phyloP scores from a whole-genome alignment of 2,329 filamentous ascomycete genomes.

The Claviceps quebecensis region DNA sequence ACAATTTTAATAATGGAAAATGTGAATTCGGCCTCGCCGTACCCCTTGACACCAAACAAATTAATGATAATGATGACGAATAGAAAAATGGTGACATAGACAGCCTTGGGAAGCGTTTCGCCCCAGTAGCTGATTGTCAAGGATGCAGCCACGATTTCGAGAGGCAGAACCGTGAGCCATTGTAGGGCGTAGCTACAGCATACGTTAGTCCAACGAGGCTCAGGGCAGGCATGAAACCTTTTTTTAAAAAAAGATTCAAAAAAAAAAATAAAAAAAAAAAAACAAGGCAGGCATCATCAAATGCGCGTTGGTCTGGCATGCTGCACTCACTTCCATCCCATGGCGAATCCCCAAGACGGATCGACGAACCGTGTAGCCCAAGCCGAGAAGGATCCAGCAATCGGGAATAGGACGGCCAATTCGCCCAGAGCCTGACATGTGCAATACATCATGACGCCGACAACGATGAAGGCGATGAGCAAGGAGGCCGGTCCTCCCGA shows the following conservation, averaged over 20 bases:
- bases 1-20: conserved; percentile 78
- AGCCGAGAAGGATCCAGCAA: conserved; percentile 81
- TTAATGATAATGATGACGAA: conserved; percentile 67
- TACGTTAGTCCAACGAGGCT: background rate
- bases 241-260: no score
- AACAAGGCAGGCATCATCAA: no score
- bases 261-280: no score
- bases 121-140: conserved; percentile 78
- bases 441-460: conserved; percentile 80
- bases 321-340: conserved; percentile 71
- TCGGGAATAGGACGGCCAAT: conserved; percentile 77
- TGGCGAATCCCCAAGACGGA: conserved; percentile 87
- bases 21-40: conserved; percentile 79
- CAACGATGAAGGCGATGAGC: conserved; percentile 62
- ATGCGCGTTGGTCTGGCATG: no score
- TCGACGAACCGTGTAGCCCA: conserved; percentile 89
- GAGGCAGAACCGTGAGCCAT: conserved; percentile 70
- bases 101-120: conserved; percentile 45
- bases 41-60: conserved; percentile 74
- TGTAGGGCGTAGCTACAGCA: conserved; percentile 60
- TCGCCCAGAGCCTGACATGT: conserved; percentile 87
- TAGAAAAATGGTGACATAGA: conserved; percentile 76
- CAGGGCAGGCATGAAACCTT: background rate
- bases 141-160: conserved; percentile 78
- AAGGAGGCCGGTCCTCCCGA: conserved; percentile 66